Evolutionary conservation across 139 green algal genomes (phyloP), one percentile per base, ranked within the genome.

Genomic region (Dunaliella primolecta): DNA sequence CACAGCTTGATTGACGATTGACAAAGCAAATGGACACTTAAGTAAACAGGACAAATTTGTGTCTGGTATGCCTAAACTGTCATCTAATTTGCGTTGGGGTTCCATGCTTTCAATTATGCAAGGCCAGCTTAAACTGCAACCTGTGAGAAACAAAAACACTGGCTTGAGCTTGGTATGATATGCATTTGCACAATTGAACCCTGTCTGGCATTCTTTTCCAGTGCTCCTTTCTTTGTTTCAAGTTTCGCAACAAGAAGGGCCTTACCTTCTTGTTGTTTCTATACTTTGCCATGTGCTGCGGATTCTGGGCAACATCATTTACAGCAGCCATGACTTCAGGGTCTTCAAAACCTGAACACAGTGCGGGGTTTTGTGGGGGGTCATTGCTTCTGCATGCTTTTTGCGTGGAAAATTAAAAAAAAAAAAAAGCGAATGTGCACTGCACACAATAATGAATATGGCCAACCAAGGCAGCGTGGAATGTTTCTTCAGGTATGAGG

Each of bases 261-360:
- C 46, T 7, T 15, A 64, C 46, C 46, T 64, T 64, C 46, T 64
- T 64, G 46, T 64, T 64, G 15, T 64, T 78, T 37, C 86, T 86
- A 70, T 94, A 93, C 81, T 91, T 93, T 30, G 90, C 84, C 15
- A 94, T 84, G 29, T 80, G 85, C 32, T 37, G 46, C 21, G 92
- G 91, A 46, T 94, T 85, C 24, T 85, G 71, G 21, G 89, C 89
- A 23, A 94, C 84, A 34, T 94, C 91, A 0, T 86, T 81, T 0
- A 94, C 85, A 0, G 88, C 88, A 29, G 88, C 88, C 82, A 88
- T 87, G 1, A 91, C 75, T 70, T 86, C 85, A 1, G 84, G 84
- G 76, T 91, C 88, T 38, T 89, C 81, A 24, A 91, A 91, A 15
- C 81, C 85, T 86, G 85, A 75, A 82, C 46, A 64, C 15, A 15